Evolutionary conservation across 2,329 filamentous ascomycete species (phyloP).

Genomic region (Aspergillus eucalypticola): DNA sequence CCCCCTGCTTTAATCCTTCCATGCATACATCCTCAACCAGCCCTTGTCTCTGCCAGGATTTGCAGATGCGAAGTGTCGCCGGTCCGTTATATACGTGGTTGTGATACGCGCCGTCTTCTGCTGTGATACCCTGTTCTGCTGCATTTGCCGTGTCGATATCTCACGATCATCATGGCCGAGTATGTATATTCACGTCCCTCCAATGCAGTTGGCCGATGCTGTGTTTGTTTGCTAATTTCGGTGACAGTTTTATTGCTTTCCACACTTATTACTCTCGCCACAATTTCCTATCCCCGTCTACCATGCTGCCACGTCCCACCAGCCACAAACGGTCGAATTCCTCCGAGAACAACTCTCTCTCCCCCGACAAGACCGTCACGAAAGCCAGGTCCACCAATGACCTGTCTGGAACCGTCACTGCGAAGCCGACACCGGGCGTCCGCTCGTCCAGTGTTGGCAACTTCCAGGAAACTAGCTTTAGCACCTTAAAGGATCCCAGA

Average conservation of each 20-base stretch:
- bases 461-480: slow-evolving; percentile 44
- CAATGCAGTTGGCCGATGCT: neutral
- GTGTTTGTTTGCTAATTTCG: slow-evolving; percentile 18
- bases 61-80: slow-evolving; percentile 19
- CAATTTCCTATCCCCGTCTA: slow-evolving; percentile 39
- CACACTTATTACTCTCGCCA: slow-evolving; percentile 38
- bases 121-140: slow-evolving; percentile 21
- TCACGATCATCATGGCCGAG: slow-evolving; percentile 40
- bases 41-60: slow-evolving; percentile 14
- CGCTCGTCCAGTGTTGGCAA: slow-evolving; percentile 32
- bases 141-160: slow-evolving; percentile 17
- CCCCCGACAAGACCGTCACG: slow-evolving; percentile 40
- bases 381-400: slow-evolving; percentile 49
- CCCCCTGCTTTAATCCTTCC: slow-evolving; percentile 12
- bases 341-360: slow-evolving; percentile 36
- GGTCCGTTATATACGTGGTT: slow-evolving; percentile 17
- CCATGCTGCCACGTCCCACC: slow-evolving; percentile 38
- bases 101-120: slow-evolving; percentile 18
- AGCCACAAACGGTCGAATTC: slow-evolving; percentile 42
- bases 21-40: slow-evolving; percentile 23
- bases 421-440: slow-evolving; percentile 24
- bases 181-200: slow-evolving; percentile 26
- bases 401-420: slow-evolving; percentile 37
- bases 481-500: slow-evolving; percentile 49
- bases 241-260: slow-evolving; percentile 40